Evolutionary conservation across 495 filamentous ascomycete genomes (phyloP).

Genomic region (Geopyxis carbonaria): DNA sequence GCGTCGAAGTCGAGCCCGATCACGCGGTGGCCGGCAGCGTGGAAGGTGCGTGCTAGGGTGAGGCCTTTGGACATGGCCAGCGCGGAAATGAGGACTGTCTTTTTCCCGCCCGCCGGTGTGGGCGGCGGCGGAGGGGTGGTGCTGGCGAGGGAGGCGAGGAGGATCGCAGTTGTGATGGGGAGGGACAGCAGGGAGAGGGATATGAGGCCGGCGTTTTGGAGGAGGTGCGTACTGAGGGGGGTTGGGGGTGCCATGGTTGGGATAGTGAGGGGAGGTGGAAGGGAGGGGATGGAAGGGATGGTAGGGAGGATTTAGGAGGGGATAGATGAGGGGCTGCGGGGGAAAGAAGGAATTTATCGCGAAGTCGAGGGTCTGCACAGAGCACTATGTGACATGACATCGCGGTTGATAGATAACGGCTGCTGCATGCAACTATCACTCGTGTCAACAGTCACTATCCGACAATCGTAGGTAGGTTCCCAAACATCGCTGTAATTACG

Average conservation of each 20-base stretch:
- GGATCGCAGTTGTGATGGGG: slow-evolving; percentile 36
- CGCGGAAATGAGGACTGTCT: slow-evolving; percentile 56
- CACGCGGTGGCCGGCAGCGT: slow-evolving; percentile 48
- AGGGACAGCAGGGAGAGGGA: slow-evolving; percentile 37
- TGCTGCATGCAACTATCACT: too few species aligned
- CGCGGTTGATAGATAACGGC: too few species aligned
- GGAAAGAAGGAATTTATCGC: too few species aligned
- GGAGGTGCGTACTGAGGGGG: slow-evolving; percentile 23
- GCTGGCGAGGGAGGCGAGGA: slow-evolving; percentile 27
- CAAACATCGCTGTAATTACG: too few species aligned
- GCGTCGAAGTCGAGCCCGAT: slow-evolving; percentile 53
- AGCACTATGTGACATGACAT: too few species aligned
- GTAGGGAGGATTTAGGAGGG: too few species aligned
- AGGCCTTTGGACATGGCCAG: slow-evolving; percentile 52
- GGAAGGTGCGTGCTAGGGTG: slow-evolving; percentile 47
- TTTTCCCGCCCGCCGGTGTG: too few species aligned
- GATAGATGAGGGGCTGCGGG: too few species aligned
- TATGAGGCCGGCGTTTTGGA: slow-evolving; percentile 34
- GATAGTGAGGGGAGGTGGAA: slow-evolving; percentile 1
- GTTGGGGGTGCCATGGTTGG: not conserved
- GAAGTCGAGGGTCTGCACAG: too few species aligned
- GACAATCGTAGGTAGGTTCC: too few species aligned
- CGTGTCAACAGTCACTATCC: too few species aligned
- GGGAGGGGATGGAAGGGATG: not conserved
- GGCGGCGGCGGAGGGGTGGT: slow-evolving; percentile 7